These are phyloP conservation scores for Boletus coccyginus DNA, from an alignment of 768 basidiomycete species.

Conservation along the genomic window DNA sequence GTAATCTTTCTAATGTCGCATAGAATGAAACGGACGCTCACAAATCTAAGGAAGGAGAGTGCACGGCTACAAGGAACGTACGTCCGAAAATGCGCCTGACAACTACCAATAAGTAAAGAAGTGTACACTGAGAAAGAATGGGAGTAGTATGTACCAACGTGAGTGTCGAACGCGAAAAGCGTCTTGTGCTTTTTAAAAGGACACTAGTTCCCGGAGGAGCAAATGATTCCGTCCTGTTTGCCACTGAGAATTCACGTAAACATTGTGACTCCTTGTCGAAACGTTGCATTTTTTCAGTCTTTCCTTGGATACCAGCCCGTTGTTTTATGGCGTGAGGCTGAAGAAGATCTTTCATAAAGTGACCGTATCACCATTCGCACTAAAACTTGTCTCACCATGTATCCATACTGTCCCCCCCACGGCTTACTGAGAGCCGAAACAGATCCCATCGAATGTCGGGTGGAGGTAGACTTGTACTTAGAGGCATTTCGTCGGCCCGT, in stretches of 20 bases:
- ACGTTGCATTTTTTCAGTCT: neutral
- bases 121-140: no score
- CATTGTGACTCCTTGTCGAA: no score
- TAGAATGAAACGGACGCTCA: neutral
- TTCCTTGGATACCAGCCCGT: neutral
- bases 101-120: no score
- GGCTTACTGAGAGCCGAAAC: neutral
- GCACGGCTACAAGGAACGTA: neutral
- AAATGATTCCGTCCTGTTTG: no score
- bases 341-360: neutral
- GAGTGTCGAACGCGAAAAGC: neutral
- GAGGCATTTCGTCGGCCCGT: neutral
- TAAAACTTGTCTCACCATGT: neutral
- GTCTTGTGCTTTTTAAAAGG: neutral
- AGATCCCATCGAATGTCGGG: neutral
- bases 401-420: neutral
- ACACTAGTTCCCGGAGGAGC: neutral
- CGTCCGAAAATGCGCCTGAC: no score
- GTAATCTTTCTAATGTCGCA: neutral
- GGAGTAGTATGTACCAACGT: no score
- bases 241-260: no score
- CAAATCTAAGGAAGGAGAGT: neutral
- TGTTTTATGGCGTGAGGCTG: neutral
- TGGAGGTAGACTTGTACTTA: neutral
- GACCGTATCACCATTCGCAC: neutral